Conservation (phyloP, 1,139 yeast species). For the Candida sp. region DNA sequence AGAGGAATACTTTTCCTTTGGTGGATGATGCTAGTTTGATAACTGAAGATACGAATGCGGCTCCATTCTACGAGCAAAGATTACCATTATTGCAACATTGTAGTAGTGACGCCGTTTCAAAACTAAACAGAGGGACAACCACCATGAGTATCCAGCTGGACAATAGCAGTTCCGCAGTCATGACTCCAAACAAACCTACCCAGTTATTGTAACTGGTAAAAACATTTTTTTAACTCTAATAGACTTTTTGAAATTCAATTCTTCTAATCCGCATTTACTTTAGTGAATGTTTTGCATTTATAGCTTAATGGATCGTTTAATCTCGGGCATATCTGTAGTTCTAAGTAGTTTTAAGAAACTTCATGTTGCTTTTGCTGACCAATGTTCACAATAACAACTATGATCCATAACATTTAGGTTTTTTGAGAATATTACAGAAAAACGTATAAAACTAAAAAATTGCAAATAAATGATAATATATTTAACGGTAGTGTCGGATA, state of each 20-base stretch:
- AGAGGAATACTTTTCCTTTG: not conserved
- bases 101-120: not conserved
- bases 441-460: too few relatives aligned
- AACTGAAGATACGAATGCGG: not conserved
- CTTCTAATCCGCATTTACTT: not conserved
- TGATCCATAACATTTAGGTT: too few relatives aligned
- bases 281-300: not conserved
- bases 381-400: too few relatives aligned
- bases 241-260: not conserved
- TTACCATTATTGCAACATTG: conserved; percentile 1
- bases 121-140: not conserved
- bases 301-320: not conserved
- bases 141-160: conserved; percentile 2
- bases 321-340: not conserved
- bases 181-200: not conserved
- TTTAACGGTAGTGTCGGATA: too few relatives aligned
- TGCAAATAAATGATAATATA: too few relatives aligned
- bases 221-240: not conserved
- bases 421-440: too few relatives aligned
- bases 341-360: too few relatives aligned
- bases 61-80: conserved; percentile 1
- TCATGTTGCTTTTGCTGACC: too few relatives aligned
- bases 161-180: not conserved
- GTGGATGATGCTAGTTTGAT: not conserved
- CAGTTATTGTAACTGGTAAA: not conserved